Evolutionary conservation across 306 rosid genomes (phyloP).

Genomic region (Mimosa pudica): DNA sequence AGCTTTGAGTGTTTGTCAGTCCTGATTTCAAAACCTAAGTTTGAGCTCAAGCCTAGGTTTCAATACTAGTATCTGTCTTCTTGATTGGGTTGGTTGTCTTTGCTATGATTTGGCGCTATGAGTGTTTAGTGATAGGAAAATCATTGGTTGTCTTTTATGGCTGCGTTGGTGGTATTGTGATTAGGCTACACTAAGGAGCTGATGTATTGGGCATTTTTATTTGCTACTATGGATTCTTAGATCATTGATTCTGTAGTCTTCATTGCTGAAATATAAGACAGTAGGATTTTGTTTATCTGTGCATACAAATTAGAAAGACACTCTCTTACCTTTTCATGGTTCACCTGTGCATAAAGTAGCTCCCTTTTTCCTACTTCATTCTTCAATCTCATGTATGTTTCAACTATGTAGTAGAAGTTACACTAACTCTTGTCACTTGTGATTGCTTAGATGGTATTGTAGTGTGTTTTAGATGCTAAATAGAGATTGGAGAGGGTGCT

Average conservation of each 20-base stretch:
- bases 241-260: background rate
- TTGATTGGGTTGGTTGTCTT: slow-evolving; percentile 6
- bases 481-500: background rate
- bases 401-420: background rate
- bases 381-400: background rate
- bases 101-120: background rate
- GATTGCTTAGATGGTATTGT: background rate
- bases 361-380: background rate
- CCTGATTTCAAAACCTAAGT: too few species aligned
- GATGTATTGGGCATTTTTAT: background rate
- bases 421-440: background rate
- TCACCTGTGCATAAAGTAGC: background rate
- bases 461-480: background rate
- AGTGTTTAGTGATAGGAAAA: background rate
- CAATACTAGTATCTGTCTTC: background rate
- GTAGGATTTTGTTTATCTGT: background rate
- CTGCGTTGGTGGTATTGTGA: background rate
- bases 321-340: background rate
- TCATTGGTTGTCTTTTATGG: background rate
- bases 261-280: background rate
- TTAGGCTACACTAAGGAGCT: background rate
- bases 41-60: too few species aligned
- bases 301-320: background rate
- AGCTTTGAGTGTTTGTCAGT: too few species aligned
- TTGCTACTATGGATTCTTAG: background rate